These are phyloP conservation scores for Lentinus polychrous DNA, from an alignment of 1,284 basidiomycete genomes.

Conservation along the genomic window DNA sequence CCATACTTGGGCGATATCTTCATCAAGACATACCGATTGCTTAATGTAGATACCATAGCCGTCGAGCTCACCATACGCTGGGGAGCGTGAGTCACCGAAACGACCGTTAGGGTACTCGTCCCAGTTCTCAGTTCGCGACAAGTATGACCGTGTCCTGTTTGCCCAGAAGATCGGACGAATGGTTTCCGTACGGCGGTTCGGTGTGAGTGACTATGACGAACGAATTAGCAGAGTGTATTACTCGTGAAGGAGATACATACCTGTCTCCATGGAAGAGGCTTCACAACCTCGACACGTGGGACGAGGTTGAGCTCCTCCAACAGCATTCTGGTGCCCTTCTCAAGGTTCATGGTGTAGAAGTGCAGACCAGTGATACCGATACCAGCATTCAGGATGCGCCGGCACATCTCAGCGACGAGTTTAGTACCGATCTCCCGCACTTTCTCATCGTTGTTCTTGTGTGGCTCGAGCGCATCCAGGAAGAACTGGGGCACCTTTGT, in stretches of 20 bases:
- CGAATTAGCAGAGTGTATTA: conserved; percentile 7
- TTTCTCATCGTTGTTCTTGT: conserved; percentile 88
- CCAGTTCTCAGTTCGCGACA: conserved; percentile 93
- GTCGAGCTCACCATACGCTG: conserved; percentile 96
- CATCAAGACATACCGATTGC: conserved; percentile 53
- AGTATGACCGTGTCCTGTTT: conserved; percentile 86
- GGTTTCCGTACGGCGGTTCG: conserved; percentile 78
- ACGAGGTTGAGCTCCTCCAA: conserved; percentile 84
- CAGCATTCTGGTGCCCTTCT: conserved; percentile 91
- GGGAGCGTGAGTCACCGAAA: conserved; percentile 94
- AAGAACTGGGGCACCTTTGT: conserved; percentile 80
- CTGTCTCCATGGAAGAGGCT: conserved; percentile 91
- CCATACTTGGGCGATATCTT: not conserved
- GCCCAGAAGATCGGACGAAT: conserved; percentile 97
- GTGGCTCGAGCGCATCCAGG: conserved; percentile 78
- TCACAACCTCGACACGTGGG: conserved; percentile 79
- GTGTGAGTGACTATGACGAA: conserved; percentile 69
- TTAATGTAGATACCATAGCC: conserved; percentile 88
- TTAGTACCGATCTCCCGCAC: conserved; percentile 86
- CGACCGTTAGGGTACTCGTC: conserved; percentile 99
- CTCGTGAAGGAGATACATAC: conserved; percentile 28
- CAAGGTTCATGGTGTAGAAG: conserved; percentile 98
- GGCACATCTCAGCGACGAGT: conserved; percentile 86
- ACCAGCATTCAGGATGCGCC: conserved; percentile 68
- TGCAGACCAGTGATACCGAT: conserved; percentile 86